phyloP scores from a whole-genome alignment of 2,329 filamentous ascomycete species.

The Diplodia scrobiculata region DNA sequence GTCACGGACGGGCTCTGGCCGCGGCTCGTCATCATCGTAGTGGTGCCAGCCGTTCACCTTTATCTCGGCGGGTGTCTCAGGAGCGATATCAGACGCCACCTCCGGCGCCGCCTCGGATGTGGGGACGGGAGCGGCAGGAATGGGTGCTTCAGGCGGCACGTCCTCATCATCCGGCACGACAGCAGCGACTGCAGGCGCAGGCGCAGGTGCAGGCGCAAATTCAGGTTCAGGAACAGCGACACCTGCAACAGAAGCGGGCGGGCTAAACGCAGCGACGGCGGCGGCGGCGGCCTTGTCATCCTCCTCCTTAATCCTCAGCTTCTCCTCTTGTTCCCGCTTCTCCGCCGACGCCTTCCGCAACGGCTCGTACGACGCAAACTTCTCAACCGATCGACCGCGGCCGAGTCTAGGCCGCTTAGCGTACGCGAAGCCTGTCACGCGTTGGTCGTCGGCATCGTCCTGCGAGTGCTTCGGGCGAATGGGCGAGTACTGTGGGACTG shows the following conservation, averaged over 20 bases:
- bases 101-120: neutral
- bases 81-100: neutral
- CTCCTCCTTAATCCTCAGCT: conserved; percentile 17
- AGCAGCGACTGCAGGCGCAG: neutral
- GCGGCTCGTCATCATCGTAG: neutral
- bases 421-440: conserved; percentile 1
- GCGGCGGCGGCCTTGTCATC: conserved; percentile 14
- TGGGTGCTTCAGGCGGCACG: neutral
- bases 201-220: neutral
- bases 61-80: neutral
- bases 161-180: neutral
- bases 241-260: neutral
- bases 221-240: neutral
- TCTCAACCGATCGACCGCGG: conserved; percentile 19
- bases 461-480: conserved; percentile 4
- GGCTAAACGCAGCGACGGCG: conserved; percentile 9
- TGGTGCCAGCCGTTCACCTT: conserved; percentile 20
- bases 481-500: neutral
- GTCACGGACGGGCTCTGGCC: neutral
- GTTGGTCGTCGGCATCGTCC: neutral
- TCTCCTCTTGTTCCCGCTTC: conserved; percentile 11
- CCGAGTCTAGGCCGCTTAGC: conserved; percentile 19
- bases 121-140: neutral
- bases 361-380: conserved; percentile 21
- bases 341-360: conserved; percentile 13